Base-by-base conservation (phyloP, 2,329 filamentous ascomycete species). In the Diaporthe batatas region DNA sequence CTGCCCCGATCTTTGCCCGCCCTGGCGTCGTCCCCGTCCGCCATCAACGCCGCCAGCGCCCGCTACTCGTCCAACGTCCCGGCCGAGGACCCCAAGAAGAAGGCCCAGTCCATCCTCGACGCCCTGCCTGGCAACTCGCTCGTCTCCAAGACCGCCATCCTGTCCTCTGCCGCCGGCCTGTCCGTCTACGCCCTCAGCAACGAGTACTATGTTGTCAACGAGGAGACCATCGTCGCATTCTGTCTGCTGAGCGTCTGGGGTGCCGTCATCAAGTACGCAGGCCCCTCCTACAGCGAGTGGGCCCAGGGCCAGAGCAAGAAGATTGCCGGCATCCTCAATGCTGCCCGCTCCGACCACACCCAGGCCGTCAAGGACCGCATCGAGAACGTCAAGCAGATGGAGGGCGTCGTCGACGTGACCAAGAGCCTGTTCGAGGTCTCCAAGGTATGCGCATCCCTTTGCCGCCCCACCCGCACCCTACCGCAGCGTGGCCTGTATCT, bases 181-280 rank as follows among this genome's bases (percentile, higher is more conserved):
- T 95, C 94, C 81, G 90, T 97, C 84, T 97, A 96, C 83, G 96
- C 95, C 81, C 95, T 99, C 87, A 97, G 94, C 92, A 99, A 97
- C 88, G 96, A 99, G 91, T 95, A 98, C 89, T 98, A 98, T 87
- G 95, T 99, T 83, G 90, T 99, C 86, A 99, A 99, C 88, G 96
- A 99, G 90, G 96, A 99, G 89, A 93, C 95, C 76, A 93, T 99
- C 82, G 94, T 97, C 82, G 94, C 94, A 78, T 91, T 99, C 87
- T 96, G 93, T 84, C 89, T 99, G 80, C 88, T 98, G 82, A 94
- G 93, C 83, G 94, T 98, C 82, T 99, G 97, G 93, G 92, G 89
- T 81, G 94, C 92, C 76, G 90, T 98, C 80, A 96, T 94, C 87
- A 96, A 97, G 86, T 98, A 94, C 84, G 95, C 94, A 81, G 96